A percentile compares a stretch with the other conserved stretches of the same genome.
Conservation (phyloP, 805 yeast genomes). For the Suhomyces sp. region DNA sequence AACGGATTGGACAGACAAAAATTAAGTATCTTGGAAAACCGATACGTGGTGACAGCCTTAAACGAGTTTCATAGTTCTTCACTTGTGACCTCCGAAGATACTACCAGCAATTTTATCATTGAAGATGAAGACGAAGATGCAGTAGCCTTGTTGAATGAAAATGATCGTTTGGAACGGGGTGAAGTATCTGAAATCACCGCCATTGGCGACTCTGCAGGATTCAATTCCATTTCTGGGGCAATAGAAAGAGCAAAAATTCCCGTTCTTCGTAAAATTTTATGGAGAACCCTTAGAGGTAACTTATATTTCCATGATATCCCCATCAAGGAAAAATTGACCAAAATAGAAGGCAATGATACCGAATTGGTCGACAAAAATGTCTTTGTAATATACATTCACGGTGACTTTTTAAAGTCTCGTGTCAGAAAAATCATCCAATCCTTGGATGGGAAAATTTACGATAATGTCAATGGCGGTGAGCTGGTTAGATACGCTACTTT, state of each 20-base stretch:
- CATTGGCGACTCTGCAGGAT: constrained; percentile 23
- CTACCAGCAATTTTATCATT: constrained; percentile 1
- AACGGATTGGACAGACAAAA: constrained; percentile 24
- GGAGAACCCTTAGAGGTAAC: constrained; percentile 46
- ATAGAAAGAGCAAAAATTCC: constrained; percentile 36
- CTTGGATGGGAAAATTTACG: constrained; percentile 38
- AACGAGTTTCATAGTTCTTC: constrained; percentile 33
- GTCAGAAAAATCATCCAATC: constrained; percentile 38
- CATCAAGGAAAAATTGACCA: constrained; percentile 22
- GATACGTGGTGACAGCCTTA: constrained; percentile 33
- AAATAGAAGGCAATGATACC: constrained; percentile 10
- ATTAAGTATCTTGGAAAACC: constrained; percentile 30
- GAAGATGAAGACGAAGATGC: constrained; percentile 21
- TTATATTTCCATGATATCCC: constrained; percentile 41
- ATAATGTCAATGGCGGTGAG: constrained; percentile 34
- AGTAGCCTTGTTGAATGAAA: constrained; percentile 25
- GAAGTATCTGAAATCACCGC: constrained; percentile 18
- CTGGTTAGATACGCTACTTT: constrained; percentile 25
- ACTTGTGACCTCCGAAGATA: constrained; percentile 8
- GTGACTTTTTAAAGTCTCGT: constrained; percentile 34
- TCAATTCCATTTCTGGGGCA: constrained; percentile 37
- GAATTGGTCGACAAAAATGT: constrained; percentile 32
- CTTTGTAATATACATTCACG: constrained; percentile 41
- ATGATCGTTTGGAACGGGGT: constrained; percentile 24
- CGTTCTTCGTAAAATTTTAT: constrained; percentile 37